These are phyloP conservation scores for Trichosporon sp. DNA, from an alignment of 1,284 basidiomycete genomes.

Conservation along the genomic window DNA sequence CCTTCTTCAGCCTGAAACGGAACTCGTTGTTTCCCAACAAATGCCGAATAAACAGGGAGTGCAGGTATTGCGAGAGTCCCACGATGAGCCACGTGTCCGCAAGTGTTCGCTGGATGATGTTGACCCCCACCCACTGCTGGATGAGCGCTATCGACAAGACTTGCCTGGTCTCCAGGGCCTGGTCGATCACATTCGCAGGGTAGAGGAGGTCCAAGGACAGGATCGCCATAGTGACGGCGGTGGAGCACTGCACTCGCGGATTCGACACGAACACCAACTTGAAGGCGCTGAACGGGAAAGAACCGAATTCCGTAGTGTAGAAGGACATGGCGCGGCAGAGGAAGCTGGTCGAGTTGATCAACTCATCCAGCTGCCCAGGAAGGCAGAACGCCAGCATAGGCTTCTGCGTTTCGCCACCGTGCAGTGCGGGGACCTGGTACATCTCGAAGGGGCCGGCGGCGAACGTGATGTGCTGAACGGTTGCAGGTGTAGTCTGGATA, in stretches of 20 bases:
- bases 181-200: conserved; percentile 87
- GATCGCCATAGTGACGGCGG: conserved; percentile 81
- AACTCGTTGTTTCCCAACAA: conserved; percentile 97
- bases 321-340: conserved; percentile 88
- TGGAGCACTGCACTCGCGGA: conserved; percentile 74
- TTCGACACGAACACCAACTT: conserved; percentile 96
- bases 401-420: conserved; percentile 63
- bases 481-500: conserved; percentile 82
- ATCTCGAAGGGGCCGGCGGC: conserved; percentile 93
- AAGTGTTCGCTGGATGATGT: conserved; percentile 92
- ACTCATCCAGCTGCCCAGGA: conserved; percentile 73
- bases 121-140: conserved; percentile 96
- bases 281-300: conserved; percentile 94
- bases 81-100: conserved; percentile 96
- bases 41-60: conserved; percentile 82
- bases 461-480: conserved; percentile 93
- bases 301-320: conserved; percentile 88
- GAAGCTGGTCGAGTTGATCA: conserved; percentile 69
- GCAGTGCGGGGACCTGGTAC: conserved; percentile 65
- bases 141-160: conserved; percentile 83
- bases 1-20: conserved; percentile 90
- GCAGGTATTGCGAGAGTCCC: conserved; percentile 87
- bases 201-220: conserved; percentile 82
- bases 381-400: conserved; percentile 90
- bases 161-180: conserved; percentile 87